Conservation (phyloP, 2,329 filamentous ascomycete genomes). For the Lecanoromycetidae sp. region DNA sequence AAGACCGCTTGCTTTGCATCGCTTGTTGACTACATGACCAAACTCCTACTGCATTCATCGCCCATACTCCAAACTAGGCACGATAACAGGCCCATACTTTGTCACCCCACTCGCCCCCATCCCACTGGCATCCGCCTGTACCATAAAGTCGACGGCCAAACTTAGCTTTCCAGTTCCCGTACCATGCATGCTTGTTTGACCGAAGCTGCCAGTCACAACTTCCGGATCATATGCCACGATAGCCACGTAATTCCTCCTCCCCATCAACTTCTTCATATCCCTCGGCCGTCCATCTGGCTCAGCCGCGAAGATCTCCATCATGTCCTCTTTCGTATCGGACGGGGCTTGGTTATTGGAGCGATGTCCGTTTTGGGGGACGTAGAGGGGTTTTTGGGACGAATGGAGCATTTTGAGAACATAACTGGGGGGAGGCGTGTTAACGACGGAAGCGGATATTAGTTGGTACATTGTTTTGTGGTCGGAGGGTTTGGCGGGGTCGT, state of each 20-base stretch:
- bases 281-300: slow-evolving; percentile 74
- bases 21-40: too few relatives aligned
- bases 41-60: slow-evolving; percentile 31
- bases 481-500: slow-evolving; percentile 79
- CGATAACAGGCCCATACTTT: slow-evolving; percentile 93
- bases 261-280: slow-evolving; percentile 88
- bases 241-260: slow-evolving; percentile 79
- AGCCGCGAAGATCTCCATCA: slow-evolving; percentile 98
- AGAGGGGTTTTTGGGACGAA: slow-evolving; percentile 68
- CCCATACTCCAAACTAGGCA: slow-evolving; percentile 73
- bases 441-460: slow-evolving; percentile 82
- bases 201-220: slow-evolving; percentile 42
- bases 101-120: slow-evolving; percentile 20
- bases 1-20: neutral
- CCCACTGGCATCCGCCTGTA: slow-evolving; percentile 69
- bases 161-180: slow-evolving; percentile 51
- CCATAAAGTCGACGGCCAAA: slow-evolving; percentile 89
- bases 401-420: slow-evolving; percentile 94
- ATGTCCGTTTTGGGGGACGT: slow-evolving; percentile 80
- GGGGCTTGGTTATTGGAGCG: slow-evolving; percentile 49
- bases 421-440: slow-evolving; percentile 70
- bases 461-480: slow-evolving; percentile 99
- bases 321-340: slow-evolving; percentile 94
- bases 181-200: slow-evolving; percentile 27
- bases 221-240: slow-evolving; percentile 93